Evolutionary conservation across 108 stramenopile genomes (phyloP).

Genomic region (Cyclotella kingstonii): DNA sequence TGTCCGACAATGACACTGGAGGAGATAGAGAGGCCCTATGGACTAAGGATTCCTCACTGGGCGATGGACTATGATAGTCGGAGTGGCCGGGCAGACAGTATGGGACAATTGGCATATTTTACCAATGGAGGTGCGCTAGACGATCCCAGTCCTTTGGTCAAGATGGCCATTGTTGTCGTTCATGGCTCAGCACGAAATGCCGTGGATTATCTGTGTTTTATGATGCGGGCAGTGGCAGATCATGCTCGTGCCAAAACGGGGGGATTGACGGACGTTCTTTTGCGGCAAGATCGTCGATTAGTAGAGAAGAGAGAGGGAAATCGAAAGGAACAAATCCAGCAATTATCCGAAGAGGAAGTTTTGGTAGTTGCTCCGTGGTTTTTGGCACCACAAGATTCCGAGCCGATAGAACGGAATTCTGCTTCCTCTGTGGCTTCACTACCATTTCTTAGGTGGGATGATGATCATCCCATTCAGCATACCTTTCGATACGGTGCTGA

Average conservation of each 20-base stretch:
- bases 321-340: neutral
- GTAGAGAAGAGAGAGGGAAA: neutral
- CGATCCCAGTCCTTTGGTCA: conserved; percentile 5
- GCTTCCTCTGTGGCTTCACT: conserved; percentile 20
- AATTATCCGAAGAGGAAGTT: conserved; percentile 4
- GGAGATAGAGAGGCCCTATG: conserved; percentile 10
- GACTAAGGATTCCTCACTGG: conserved; percentile 4
- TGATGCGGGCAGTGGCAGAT: conserved; percentile 45
- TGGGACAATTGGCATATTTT: conserved; percentile 52
- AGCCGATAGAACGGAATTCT: too few relatives aligned
- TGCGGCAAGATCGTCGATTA: neutral
- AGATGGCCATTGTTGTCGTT: conserved; percentile 51
- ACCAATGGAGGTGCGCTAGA: conserved; percentile 41
- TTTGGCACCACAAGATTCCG: conserved; percentile 48
- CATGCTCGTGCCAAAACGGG: neutral
- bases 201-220: conserved; percentile 65
- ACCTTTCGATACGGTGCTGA: conserved; percentile 83
- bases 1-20: conserved; percentile 4
- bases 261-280: too few relatives aligned
- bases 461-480: conserved; percentile 51
- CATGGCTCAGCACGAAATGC: conserved; percentile 77
- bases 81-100: neutral
- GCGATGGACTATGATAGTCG: neutral
- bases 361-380: conserved; percentile 73
- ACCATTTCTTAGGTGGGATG: conserved; percentile 62